Conservation (phyloP, 768 basidiomycete genomes). For the Russula lepida region DNA sequence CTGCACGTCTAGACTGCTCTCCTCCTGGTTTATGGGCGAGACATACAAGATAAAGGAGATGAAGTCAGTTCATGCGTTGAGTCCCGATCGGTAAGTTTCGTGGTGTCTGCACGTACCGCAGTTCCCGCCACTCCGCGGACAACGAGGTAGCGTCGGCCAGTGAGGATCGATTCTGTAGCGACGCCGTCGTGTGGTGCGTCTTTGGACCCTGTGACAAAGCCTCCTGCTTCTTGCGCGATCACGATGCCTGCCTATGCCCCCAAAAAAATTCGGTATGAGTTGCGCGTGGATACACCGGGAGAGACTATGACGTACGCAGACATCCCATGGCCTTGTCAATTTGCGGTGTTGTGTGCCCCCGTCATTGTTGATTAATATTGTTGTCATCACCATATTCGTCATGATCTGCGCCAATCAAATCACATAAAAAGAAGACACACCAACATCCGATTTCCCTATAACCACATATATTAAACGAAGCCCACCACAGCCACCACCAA, state of each 20-base stretch:
- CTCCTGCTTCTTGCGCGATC: conserved; percentile 86
- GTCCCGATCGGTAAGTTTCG: background rate
- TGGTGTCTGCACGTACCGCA: conserved; percentile 30
- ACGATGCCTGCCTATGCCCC: conserved; percentile 64
- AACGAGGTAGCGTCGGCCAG: conserved; percentile 74
- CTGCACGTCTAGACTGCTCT: conserved; percentile 64
- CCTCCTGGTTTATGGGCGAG: conserved; percentile 30
- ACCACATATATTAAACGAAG: background rate
- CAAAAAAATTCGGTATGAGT: background rate
- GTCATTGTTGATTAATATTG: conserved; percentile 13
- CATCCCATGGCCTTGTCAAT: conserved; percentile 67
- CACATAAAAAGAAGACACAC: conserved; percentile 32
- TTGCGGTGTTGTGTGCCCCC: background rate
- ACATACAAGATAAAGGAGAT: background rate
- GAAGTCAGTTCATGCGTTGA: background rate
- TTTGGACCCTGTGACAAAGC: conserved; percentile 66
- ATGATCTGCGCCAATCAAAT: background rate
- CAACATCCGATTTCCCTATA: conserved; percentile 74
- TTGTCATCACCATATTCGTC: background rate
- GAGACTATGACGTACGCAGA: conserved; percentile 43
- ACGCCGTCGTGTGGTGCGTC: conserved; percentile 34
- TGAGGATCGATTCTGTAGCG: conserved; percentile 60
- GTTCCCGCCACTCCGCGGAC: conserved; percentile 61
- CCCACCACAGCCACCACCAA: background rate
- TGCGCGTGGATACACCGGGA: background rate